Base-by-base conservation (phyloP, 202 grass and related monocot species). In the Panicum virgatum region DNA sequence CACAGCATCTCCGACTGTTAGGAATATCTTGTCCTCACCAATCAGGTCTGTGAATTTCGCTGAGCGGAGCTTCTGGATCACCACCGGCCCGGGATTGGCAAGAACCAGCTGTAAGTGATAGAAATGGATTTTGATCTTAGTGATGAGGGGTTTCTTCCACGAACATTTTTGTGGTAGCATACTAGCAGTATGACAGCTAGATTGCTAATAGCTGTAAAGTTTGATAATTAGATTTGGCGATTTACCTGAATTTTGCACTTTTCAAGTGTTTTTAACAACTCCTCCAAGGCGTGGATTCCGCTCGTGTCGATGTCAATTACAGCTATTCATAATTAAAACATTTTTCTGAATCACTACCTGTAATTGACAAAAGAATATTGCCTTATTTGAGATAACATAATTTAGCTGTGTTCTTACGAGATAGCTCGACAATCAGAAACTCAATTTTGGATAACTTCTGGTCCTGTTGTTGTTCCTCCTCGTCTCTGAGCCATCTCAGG, bases 261-360 rank as follows among this genome's bases (percentile, higher is more conserved):
- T 80, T 75, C 72, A 30, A 93, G 90, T 50, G 48, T 71, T 76
- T 46, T 90, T 4, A 89, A 23, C 80, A 98, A 57, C 50, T 89
- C 90, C 66, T 95, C 90, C 7, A 98, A 85, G 59, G 86, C 88
- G 25, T 98, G 96, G 27, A 95, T 90, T 64, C 92, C 96, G 5
- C 86, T 95, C 30, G 96, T 95, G 85, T 98, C 96, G 0, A 93
- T 95, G 53, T 98, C 96, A 3, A 72, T 98, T 37, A 95, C 96
- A 13, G 96, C 96, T 98, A 85, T 78, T 78, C 71, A 76, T 32
- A 53, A 7, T 63, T 3, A 59, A 34, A 53, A 40, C 66, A 78
- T 23, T 73, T 14, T 66, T 73, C 5, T 72, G 19, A 82, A 26
- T 73, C 15, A 42, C 10, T 72, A 43, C 40, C 6, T 52, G 44